Percentiles rank a stretch among this genome's conserved stretches.
phyloP scores from a whole-genome alignment of 2,329 filamentous ascomycete species.

The Akanthomyces dipterigenus region DNA sequence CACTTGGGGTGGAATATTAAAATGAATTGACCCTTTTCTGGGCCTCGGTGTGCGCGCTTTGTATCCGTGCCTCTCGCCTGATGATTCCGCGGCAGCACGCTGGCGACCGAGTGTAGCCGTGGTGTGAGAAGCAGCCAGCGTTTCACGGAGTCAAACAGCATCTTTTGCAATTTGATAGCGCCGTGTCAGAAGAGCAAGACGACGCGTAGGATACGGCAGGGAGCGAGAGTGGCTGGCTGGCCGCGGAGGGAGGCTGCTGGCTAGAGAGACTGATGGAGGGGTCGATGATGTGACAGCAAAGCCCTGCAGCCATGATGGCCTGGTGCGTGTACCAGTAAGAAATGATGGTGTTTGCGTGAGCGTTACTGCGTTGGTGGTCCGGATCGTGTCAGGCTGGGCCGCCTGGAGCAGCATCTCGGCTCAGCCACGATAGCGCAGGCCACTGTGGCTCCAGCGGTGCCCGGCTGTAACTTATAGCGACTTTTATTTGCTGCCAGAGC shows the following conservation, averaged over 20 bases:
- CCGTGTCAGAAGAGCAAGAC: background rate
- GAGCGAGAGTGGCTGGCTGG: background rate
- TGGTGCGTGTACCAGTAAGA: background rate
- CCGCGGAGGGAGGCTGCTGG: background rate
- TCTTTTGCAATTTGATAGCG: background rate
- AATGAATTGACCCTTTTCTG: background rate
- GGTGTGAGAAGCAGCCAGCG: conserved; percentile 1
- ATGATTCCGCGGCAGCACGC: background rate
- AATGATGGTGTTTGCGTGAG: background rate
- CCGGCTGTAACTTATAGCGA: background rate
- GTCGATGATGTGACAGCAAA: background rate
- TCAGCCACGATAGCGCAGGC: too few relatives aligned
- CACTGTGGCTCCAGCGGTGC: too few relatives aligned
- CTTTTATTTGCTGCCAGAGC: background rate
- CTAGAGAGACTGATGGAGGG: background rate
- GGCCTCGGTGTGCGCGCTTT: background rate
- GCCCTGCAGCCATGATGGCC: background rate
- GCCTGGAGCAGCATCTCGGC: too few relatives aligned
- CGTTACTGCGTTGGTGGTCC: too few relatives aligned
- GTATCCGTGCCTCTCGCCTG: background rate
- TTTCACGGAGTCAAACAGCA: conserved; percentile 3
- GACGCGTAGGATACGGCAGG: background rate
- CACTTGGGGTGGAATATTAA: background rate
- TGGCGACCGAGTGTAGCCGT: background rate
- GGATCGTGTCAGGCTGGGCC: too few relatives aligned